A percentile compares a stretch with the other conserved stretches of the same genome.
phyloP scores from a whole-genome alignment of 1,284 basidiomycete species.

The Irpex sp. region DNA sequence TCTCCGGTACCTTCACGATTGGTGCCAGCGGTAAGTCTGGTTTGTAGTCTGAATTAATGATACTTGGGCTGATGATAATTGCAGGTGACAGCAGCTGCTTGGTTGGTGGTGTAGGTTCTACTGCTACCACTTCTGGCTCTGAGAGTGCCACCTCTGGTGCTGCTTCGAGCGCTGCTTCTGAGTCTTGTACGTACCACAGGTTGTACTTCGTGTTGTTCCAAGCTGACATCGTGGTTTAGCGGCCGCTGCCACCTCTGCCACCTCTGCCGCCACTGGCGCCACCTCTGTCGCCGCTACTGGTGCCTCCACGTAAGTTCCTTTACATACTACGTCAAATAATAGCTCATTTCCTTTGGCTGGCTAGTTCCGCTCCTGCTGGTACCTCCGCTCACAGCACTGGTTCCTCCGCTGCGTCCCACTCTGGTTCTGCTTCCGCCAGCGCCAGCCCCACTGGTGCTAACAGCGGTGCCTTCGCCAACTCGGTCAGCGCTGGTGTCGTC shows the following conservation, averaged over 20 bases:
- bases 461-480: slow-evolving; percentile 20
- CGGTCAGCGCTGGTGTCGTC: slow-evolving; percentile 19
- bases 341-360: background rate
- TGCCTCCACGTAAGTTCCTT: background rate
- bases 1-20: slow-evolving; percentile 50
- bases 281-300: background rate
- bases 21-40: slow-evolving; percentile 36
- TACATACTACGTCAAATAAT: background rate
- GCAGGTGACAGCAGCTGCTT: slow-evolving; percentile 33
- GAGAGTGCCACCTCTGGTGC: background rate
- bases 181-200: background rate
- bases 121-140: slow-evolving; percentile 21
- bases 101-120: slow-evolving; percentile 46
- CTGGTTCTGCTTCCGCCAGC: slow-evolving; percentile 9
- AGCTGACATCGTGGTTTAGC: background rate
- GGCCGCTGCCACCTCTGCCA: background rate
- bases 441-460: slow-evolving; percentile 13
- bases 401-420: background rate
- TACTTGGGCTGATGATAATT: slow-evolving; percentile 5
- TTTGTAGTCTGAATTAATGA: background rate
- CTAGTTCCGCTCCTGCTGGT: background rate
- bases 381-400: background rate
- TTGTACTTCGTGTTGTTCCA: background rate
- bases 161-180: background rate
- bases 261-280: background rate